Conservation (phyloP, 2,329 filamentous ascomycete genomes). For the Cordyceps cateniannulata region DNA sequence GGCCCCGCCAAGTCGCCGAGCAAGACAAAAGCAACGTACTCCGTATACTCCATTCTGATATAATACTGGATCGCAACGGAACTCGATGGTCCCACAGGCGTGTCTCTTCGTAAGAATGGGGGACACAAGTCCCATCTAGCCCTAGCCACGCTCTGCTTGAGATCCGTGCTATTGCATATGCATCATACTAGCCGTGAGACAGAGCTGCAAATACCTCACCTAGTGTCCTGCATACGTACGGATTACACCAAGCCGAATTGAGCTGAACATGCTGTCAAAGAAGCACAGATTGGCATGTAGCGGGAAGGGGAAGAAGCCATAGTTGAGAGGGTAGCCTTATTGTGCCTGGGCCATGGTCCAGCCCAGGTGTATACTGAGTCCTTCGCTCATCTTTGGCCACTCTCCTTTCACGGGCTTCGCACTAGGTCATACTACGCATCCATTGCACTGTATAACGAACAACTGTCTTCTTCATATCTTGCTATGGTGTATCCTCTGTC, state of each 20-base stretch:
- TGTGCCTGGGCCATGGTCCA: too few relatives aligned
- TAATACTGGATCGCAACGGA: background rate
- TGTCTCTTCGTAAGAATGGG: background rate
- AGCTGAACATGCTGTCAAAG: too few relatives aligned
- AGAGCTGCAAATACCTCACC: too few relatives aligned
- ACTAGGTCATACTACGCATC: background rate
- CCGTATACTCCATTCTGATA: background rate
- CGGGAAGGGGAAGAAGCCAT: too few relatives aligned
- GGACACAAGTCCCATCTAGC: background rate
- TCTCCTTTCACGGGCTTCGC: background rate
- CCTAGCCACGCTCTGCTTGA: background rate
- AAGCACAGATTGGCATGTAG: too few relatives aligned
- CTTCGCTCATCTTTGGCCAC: background rate
- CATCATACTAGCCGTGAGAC: background rate
- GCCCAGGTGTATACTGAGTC: too few relatives aligned
- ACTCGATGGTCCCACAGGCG: background rate
- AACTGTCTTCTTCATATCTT: background rate
- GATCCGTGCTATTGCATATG: background rate
- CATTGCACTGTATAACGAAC: background rate
- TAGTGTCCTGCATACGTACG: too few relatives aligned
- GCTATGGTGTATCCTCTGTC: constrained; percentile 19
- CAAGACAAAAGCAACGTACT: background rate
- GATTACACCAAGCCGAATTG: too few relatives aligned
- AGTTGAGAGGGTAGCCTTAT: too few relatives aligned
- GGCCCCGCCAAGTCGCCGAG: background rate